Evolutionary conservation across 495 filamentous ascomycete species (phyloP).

Genomic region (Penicillium maclennaniae): DNA sequence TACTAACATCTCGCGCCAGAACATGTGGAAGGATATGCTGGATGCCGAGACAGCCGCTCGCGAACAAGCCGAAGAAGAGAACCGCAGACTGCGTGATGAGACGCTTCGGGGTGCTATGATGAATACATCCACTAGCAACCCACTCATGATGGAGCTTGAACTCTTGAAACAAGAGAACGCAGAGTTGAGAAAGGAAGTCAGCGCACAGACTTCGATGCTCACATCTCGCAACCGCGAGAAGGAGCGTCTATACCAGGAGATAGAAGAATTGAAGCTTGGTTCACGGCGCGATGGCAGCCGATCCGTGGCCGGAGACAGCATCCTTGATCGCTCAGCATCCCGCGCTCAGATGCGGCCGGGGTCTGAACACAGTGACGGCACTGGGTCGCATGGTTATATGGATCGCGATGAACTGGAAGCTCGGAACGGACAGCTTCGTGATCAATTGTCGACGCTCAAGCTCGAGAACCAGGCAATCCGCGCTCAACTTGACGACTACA

Average conservation of each 20-base stretch:
- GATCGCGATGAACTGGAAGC: constrained; percentile 86
- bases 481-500: constrained; percentile 63
- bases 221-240: constrained; percentile 94
- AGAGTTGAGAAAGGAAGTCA: constrained; percentile 84
- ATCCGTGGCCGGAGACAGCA: constrained; percentile 78
- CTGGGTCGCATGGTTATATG: constrained; percentile 70
- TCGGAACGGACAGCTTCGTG: constrained; percentile 75
- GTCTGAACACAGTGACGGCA: constrained; percentile 69
- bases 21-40: constrained; percentile 94
- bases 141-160: constrained; percentile 67
- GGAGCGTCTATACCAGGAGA: constrained; percentile 91
- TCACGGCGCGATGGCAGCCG: constrained; percentile 63
- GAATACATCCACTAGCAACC: constrained; percentile 54
- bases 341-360: constrained; percentile 69
- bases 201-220: constrained; percentile 95
- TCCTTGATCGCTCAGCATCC: constrained; percentile 88
- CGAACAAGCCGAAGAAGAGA: constrained; percentile 88
- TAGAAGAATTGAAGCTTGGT: constrained; percentile 89
- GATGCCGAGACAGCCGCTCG: constrained; percentile 86
- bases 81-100: constrained; percentile 79
- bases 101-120: constrained; percentile 56
- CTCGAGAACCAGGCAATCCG: constrained; percentile 80
- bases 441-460: constrained; percentile 78
- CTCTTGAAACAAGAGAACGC: constrained; percentile 89
- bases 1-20: constrained; percentile 32